Evolutionary conservation across 768 basidiomycete species (phyloP), one percentile per base, ranked within the genome.

Genomic region (Tylopilus sp.): DNA sequence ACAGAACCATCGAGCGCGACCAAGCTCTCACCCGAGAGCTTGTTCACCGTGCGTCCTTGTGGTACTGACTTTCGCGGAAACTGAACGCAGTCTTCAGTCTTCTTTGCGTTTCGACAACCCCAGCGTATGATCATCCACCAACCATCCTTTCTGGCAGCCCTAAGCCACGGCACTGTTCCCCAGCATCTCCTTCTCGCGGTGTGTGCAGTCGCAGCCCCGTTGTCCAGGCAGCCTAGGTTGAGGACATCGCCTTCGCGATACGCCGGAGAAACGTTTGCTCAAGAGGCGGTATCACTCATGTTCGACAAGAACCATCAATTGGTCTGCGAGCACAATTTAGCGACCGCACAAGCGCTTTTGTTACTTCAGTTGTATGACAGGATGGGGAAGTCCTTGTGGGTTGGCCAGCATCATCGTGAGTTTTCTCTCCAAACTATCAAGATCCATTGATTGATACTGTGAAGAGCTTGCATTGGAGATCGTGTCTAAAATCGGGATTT

Each of bases 21-120:
- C 81, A 80, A 33, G 71, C 76, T 25, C 77, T 86, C 53, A 87
- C 82, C 24, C 80, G 85, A 50, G 87, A 89, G 67, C 78, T 90
- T 53, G 85, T 86, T 30, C 87, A 87, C 65, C 74, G 87, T 87
- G 67, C 65, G 86, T 73, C 40, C 26, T 29, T 1, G 21, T 30
- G 7, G 30, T n/a, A 29, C 5, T 21, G 33, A 52, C 22, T 21
- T 21, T 7, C 26, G 22, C 40, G 46, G 22, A 31, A 31, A 29
- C 46, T 60, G 22, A 63, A 10, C 17, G 2, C 29, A 43, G 50
- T 45, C 31, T 37, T 36, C 61, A 91, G 89, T 91, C 11, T 91
- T 91, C 69, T 91, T 92, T 67, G 78, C 89, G 24, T 87, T 87
- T 66, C 86, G 85, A 59, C 87, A 91, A 63, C 89, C 89, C 22